Evolutionary conservation across 805 yeast species (phyloP), one percentile per base, ranked within the genome.

Genomic region (Kodamaea laetipori): DNA sequence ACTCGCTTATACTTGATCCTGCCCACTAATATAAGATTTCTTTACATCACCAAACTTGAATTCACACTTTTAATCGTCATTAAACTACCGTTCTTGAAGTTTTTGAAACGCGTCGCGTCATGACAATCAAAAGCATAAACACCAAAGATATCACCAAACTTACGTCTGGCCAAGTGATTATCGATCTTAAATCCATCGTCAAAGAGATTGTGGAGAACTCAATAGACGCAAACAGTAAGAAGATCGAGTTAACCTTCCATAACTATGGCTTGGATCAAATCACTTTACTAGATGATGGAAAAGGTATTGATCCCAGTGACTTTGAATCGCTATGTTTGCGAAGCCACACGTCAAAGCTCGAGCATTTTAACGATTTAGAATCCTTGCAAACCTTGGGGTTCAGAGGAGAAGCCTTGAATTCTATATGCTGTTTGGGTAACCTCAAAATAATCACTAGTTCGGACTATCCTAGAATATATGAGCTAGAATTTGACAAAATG

Each of bases 111-210:
- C 34, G 34, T 30, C 32, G 11, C 11, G 18, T 4, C 25, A 43
- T 43, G 41, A 19, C 46, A 8, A 37, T 37, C 37, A 43, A 33
- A 16, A 43, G 32, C 38, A 43, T 32, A 11, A 24, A 44, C 11
- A 19, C 19, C 12, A 52, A 54, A 7, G 95, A 90, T 52, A 74
- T 90, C 5, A 87, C 86, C 51, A 71, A 76, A 46, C 80, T 92
- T 45, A 89, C 97, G 0, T 88, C 97, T 0, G 97, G 97, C 0
- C 99, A 94, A 61, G 98, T 94, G 10, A 86, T 94, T 9, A 77
- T 82, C 4, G 96, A 87, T 53, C 64, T 94, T 33, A 71, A 79
- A 0, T 80, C 92, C 0, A 85, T 87, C 0, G 81, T 85, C 23
- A 92, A 92, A 58, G 99, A 92, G 60, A 66, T 90, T 1, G 73